Evolutionary conservation across 805 yeast species (phyloP), one percentile per base, ranked within the genome.

Genomic region (Yarrowia keelungensis): DNA sequence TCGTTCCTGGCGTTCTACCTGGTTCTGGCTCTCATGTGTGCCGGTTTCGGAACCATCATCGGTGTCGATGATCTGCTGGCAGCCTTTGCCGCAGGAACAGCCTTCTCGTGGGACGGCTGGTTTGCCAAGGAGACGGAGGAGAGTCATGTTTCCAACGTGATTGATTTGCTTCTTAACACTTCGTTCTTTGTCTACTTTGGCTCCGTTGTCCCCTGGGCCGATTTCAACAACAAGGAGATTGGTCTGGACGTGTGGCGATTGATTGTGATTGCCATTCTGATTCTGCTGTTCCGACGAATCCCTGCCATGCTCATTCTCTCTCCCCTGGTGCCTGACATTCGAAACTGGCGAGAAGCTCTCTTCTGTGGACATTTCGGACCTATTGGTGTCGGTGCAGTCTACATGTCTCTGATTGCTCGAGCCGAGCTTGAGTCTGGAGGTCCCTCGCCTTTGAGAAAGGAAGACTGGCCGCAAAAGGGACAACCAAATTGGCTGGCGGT

Each of bases 281-380:
- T 92, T 41, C 82, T 92, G 14, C 84, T 91, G 67, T 82, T 92
- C 71, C 84, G 97, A 73, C 83, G 98, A 72, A 81, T 92, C 10
- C 98, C 98, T 0, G 93, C 91, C 0, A 90, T 92, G 51, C 74
- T 92, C 61, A 83, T 86, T 0, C 79, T 90, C 62, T 90, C 90
- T 74, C 92, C 94, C 0, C 76, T 92, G 32, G 89, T 91, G 1
- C 97, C 97, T 0, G 97, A 92, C 76, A 85, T 92, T 47, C 88
- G 91, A 74, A 85, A 91, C 11, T 92, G 97, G 97, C 86, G 97
- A 77, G 98, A 92, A 77, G 97, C 97, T 0, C 76, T 92, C 3
- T 93, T 93, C 77, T 91, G 96, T 77, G 97, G 97, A 22, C 97
- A 92, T 79, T 92, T 93, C 78, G 98, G 98, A 16, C 97, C 98